Evolutionary conservation across 2,329 filamentous ascomycete genomes (phyloP).

Genomic region (Aspergillus neoniger): DNA sequence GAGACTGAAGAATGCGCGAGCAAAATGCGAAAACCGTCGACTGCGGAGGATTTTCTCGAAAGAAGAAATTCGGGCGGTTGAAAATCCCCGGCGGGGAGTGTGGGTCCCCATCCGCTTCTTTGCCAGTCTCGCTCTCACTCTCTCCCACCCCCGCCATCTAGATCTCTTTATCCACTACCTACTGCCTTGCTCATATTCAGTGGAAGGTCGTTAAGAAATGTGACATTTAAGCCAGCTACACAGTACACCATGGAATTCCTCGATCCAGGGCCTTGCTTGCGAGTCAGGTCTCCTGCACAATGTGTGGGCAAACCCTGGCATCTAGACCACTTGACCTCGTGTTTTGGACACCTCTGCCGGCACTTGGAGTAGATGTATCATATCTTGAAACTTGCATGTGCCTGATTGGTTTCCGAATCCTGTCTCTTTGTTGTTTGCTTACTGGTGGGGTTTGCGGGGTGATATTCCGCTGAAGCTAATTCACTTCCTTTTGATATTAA

Average conservation of each 20-base stretch:
- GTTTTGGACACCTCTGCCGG: not conserved
- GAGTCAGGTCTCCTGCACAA: not conserved
- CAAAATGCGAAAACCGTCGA: too few relatives aligned
- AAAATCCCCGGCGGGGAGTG: constrained; percentile 2
- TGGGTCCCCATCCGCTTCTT: not conserved
- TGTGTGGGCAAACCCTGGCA: not conserved
- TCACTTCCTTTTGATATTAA: not conserved
- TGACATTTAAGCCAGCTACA: not conserved
- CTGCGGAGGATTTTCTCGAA: not conserved
- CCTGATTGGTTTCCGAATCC: constrained; percentile 6
- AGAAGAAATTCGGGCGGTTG: not conserved
- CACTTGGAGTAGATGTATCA: not conserved
- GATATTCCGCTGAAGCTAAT: not conserved
- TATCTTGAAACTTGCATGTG: not conserved
- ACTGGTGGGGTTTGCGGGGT: not conserved
- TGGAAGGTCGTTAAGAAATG: too few relatives aligned
- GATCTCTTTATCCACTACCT: too few relatives aligned
- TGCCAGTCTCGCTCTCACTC: not conserved
- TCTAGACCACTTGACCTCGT: not conserved
- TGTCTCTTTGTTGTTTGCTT: not conserved
- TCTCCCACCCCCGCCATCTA: not conserved
- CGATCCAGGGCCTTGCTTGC: too few relatives aligned
- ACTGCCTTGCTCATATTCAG: too few relatives aligned
- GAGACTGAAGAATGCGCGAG: not conserved
- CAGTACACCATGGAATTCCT: too few relatives aligned